Percentiles rank a stretch among this genome's conserved stretches.
These are phyloP conservation scores for Zopfia rhizophila DNA, from an alignment of 2,329 filamentous ascomycete species.

Conservation along the genomic window DNA sequence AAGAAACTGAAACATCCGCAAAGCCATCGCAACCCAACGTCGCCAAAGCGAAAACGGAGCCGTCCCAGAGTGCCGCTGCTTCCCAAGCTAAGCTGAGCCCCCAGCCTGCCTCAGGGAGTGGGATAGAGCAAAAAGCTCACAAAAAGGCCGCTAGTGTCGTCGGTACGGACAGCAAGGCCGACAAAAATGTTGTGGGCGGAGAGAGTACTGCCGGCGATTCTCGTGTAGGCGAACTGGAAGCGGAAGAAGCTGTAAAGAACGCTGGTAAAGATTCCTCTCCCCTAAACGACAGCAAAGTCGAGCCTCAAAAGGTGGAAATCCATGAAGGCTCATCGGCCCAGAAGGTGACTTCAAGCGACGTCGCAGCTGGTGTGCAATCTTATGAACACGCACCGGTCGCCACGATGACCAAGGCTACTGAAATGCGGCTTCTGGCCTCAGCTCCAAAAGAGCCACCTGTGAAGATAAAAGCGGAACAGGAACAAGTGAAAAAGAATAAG, in stretches of 20 bases:
- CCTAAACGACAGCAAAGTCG: conserved; percentile 18
- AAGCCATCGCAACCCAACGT: too few relatives aligned
- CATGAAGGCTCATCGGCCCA: conserved; percentile 4
- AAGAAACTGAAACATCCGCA: conserved; percentile 21
- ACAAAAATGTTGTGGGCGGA: too few relatives aligned
- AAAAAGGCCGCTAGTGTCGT: too few relatives aligned
- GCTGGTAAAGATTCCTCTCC: conserved; percentile 14
- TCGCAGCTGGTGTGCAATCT: conserved; percentile 1
- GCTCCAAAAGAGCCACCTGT: neutral
- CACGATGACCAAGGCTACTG: too few relatives aligned
- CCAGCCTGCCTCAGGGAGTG: too few relatives aligned
- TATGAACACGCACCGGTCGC: conserved; percentile 1
- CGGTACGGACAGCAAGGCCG: too few relatives aligned
- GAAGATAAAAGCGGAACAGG: conserved; percentile 3
- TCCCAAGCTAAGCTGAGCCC: too few relatives aligned
- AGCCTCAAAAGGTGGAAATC: conserved; percentile 28
- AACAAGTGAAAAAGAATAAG: conserved; percentile 17
- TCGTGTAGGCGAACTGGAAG: conserved; percentile 15
- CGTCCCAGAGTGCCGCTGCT: too few relatives aligned
- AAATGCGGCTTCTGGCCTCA: too few relatives aligned
- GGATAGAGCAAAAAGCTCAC: too few relatives aligned
- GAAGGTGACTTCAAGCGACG: neutral
- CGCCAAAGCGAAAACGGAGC: neutral
- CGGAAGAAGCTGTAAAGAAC: too few relatives aligned
- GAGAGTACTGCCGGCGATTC: too few relatives aligned